Percentiles rank a stretch among this genome's conserved stretches.
These are phyloP conservation scores for Fragosphaeria purpurea DNA, from an alignment of 2,329 filamentous ascomycete species.

Conservation along the genomic window DNA sequence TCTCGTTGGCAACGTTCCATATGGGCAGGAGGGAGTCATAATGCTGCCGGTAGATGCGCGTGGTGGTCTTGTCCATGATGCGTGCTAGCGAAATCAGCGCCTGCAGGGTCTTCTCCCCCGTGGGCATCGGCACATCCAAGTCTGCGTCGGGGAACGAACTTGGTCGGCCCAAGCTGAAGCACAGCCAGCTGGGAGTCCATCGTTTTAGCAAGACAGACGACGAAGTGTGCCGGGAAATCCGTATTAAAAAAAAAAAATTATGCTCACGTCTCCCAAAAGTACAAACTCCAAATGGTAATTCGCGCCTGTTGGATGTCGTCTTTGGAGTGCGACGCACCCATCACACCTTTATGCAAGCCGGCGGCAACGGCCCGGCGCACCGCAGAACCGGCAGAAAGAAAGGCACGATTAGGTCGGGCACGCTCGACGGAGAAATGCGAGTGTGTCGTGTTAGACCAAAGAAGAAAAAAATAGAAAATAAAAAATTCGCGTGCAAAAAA, in stretches of 20 bases:
- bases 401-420: slow-evolving; percentile 11
- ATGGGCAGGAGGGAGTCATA: slow-evolving; percentile 12
- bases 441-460: neutral
- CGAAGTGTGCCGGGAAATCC: too few species aligned
- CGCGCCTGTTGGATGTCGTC: slow-evolving; percentile 9
- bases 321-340: neutral
- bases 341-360: slow-evolving; percentile 12
- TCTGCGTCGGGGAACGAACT: slow-evolving; percentile 12
- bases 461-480: neutral
- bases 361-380: slow-evolving; percentile 12
- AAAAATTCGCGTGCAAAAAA: neutral
- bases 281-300: slow-evolving; percentile 11
- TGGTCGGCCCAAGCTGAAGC: slow-evolving; percentile 11
- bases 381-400: slow-evolving; percentile 7
- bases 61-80: slow-evolving; percentile 11
- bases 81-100: slow-evolving; percentile 8
- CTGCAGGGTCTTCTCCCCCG: slow-evolving; percentile 10
- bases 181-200: slow-evolving; percentile 7
- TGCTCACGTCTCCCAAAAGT: slow-evolving; percentile 13
- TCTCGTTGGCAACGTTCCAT: slow-evolving; percentile 13
- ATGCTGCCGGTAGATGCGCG: slow-evolving; percentile 11
- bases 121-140: slow-evolving; percentile 11
- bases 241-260: too few species aligned
- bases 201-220: neutral
- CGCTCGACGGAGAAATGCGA: slow-evolving; percentile 10